phyloP scores from a whole-genome alignment of 2,329 filamentous ascomycete genomes.

The Diplodia mutila region DNA sequence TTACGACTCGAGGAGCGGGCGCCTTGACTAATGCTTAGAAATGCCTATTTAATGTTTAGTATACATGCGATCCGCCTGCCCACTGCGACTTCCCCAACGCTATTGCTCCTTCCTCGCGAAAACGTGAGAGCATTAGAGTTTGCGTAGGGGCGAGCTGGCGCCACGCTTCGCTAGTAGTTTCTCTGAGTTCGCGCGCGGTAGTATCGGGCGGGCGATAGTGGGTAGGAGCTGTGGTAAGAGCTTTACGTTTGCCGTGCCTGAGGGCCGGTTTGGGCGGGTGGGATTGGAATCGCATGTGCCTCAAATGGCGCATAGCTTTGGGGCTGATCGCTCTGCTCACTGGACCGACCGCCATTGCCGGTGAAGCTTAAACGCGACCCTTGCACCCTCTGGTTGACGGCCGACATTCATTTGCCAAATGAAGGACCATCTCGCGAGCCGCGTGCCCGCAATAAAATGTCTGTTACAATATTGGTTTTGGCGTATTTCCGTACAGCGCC shows the following conservation, averaged over 20 bases:
- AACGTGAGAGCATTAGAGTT: neutral
- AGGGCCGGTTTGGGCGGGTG: neutral
- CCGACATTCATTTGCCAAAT: conserved; percentile 10
- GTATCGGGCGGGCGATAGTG: neutral
- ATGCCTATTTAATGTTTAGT: conserved; percentile 20
- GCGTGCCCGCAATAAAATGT: conserved; percentile 1
- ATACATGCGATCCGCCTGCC: conserved; percentile 9
- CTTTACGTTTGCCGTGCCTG: conserved; percentile 14
- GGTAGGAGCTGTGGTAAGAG: neutral
- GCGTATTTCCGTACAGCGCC: neutral
- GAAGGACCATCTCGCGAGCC: conserved; percentile 17
- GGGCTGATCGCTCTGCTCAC: neutral
- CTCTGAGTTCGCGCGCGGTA: neutral
- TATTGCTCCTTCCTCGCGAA: conserved; percentile 1
- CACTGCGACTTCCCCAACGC: neutral
- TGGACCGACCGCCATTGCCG: conserved; percentile 8
- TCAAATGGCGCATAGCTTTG: conserved; percentile 14
- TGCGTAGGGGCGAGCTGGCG: neutral
- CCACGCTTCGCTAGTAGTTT: neutral
- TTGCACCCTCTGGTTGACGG: neutral
- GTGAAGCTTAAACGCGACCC: conserved; percentile 18
- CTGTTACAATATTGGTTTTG: neutral
- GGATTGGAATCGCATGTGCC: conserved; percentile 16
- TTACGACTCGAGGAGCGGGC: neutral
- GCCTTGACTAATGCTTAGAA: conserved; percentile 22